Evolutionary conservation across 192 early-diverging fungal genomes (phyloP).

Genomic region (Mortierella hygrophila): DNA sequence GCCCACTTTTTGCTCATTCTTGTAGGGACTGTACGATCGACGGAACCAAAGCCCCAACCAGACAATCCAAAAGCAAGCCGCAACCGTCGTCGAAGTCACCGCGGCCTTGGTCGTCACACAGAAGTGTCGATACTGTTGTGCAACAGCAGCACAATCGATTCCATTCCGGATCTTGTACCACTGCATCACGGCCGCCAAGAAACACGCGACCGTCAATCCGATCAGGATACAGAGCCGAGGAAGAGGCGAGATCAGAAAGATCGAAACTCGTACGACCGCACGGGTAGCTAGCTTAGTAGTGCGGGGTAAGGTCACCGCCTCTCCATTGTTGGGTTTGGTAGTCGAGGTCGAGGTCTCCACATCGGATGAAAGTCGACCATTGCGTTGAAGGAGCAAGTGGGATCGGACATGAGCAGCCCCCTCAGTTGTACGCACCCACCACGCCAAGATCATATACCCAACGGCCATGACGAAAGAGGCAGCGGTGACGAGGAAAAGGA

Average conservation of each 20-base stretch:
- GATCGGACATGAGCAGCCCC: slow-evolving; percentile 5
- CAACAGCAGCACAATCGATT: background rate
- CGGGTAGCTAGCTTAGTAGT: background rate
- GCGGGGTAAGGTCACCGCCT: background rate
- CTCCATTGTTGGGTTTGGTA: background rate
- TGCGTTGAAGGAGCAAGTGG: background rate
- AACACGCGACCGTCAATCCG: background rate
- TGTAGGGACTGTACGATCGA: background rate
- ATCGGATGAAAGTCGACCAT: background rate
- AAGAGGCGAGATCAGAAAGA: slow-evolving; percentile 6
- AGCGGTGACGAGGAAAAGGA: slow-evolving; percentile 24
- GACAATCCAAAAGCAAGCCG: slow-evolving; percentile 5
- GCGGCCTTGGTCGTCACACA: slow-evolving; percentile 32
- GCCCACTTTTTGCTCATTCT: background rate
- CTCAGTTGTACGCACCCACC: slow-evolving; percentile 20
- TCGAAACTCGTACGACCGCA: background rate
- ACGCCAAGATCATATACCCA: slow-evolving; percentile 23
- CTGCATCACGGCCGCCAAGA: slow-evolving; percentile 7
- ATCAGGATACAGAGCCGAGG: slow-evolving; percentile 21
- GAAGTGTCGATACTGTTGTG: background rate
- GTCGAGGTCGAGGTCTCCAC: background rate
- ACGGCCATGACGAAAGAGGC: slow-evolving; percentile 12
- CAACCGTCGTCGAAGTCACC: background rate
- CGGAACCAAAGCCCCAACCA: slow-evolving; percentile 18
- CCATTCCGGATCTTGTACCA: slow-evolving; percentile 20